Conservation (phyloP, 108 stramenopile genomes). For the Stephanodiscus minutulus region DNA sequence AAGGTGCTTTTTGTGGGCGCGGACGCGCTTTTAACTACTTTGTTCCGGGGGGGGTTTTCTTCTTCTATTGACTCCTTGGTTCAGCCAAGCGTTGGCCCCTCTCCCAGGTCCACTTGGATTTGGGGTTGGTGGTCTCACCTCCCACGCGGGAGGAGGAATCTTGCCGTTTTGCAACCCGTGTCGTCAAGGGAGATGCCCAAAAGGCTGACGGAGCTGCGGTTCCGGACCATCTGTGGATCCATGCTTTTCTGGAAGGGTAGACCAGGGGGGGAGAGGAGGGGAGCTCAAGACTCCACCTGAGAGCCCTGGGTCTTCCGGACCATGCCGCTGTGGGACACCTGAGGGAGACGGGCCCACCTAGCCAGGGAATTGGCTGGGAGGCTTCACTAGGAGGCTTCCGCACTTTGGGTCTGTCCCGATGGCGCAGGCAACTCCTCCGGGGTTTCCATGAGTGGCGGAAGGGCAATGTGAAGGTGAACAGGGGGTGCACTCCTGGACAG, state of each 20-base stretch:
- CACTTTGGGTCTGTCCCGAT: background rate
- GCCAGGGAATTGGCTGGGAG: too few species aligned
- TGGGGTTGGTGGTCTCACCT: background rate
- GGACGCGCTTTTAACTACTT: background rate
- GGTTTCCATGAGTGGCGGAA: background rate
- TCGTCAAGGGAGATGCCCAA: conserved; percentile 5
- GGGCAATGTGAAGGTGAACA: background rate
- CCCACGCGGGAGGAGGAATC: too few species aligned
- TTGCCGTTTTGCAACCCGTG: too few species aligned
- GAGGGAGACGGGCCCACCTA: background rate
- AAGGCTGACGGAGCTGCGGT: conserved; percentile 6
- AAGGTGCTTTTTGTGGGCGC: background rate
- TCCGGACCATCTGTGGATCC: conserved; percentile 5
- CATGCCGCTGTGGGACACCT: background rate
- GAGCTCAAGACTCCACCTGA: too few species aligned
- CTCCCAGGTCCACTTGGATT: background rate
- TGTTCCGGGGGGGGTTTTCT: conserved; percentile 9
- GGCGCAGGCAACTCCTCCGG: background rate
- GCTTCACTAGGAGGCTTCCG: background rate
- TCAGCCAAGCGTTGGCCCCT: too few species aligned
- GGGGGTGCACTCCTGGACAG: background rate
- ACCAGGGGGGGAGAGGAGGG: background rate
- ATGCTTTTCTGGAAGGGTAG: background rate
- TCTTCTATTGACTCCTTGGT: background rate
- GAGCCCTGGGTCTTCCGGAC: background rate